Evolutionary conservation across 2,329 filamentous ascomycete species (phyloP), one percentile per base, ranked within the genome.

Genomic region (Ophiostoma ulmi): DNA sequence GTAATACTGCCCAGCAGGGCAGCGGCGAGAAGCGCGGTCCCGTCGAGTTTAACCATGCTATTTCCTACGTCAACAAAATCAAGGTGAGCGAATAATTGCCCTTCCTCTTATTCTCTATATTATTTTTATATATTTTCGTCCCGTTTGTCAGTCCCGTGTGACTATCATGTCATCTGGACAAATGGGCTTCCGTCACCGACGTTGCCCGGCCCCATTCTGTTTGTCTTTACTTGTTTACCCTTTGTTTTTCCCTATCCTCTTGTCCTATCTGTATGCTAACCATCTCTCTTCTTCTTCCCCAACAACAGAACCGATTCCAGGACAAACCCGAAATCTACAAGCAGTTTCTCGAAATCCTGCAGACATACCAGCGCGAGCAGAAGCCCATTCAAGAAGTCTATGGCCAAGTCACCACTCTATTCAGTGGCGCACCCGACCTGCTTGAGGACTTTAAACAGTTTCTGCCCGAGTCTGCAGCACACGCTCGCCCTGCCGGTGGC

Each of bases 361-460:
- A 99, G 80, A 99, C 95, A 1, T 99, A 99, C 77, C 95, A 99
- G 80, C 88, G 95, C 71, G 95, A 99, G 79, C 97, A 95, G 69
- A 98, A 98, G 78, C 96, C 95, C 0, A 99, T 99, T 52, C 94
- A 97, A 79, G 95, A 99, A 80, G 95, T 99, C 3, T 99, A 99
- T 79, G 91, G 92, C 1, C 95, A 99, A 80, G 95, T 99, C 35
- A 99, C 96, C 0, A 91, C 91, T 41, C 84, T 99, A 0, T 99
- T 99, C 82, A 93, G 93, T 77, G 91, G 91, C 5, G 95, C 96
- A 0, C 94, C 94, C 5, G 95, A 99, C 80, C 87, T 99, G 14
- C 84, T 99, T 1, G 95, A 99, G 80, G 95, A 99, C 77, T 99
- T 99, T 79, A 99, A 99, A 79, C 95, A 99, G 77, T 99, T 99